These are phyloP conservation scores for Bombardia bombarda DNA, from an alignment of 495 filamentous ascomycete species.

Conservation along the genomic window DNA sequence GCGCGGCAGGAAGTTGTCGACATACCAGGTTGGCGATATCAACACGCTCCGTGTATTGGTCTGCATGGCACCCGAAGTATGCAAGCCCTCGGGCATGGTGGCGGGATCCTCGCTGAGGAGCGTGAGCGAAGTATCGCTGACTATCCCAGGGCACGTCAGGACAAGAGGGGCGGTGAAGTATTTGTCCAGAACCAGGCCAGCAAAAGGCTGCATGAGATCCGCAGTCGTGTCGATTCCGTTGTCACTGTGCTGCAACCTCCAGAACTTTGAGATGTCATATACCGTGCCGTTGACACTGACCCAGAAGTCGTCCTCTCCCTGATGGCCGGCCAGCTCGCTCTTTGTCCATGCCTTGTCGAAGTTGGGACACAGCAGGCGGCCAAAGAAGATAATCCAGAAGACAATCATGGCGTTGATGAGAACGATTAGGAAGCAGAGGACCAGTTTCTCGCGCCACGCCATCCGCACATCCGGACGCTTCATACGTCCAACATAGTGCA, in stretches of 20 bases:
- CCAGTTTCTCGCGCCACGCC: slow-evolving; percentile 93
- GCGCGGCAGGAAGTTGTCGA: slow-evolving; percentile 59
- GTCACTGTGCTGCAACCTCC: slow-evolving; percentile 74
- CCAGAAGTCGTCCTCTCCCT: slow-evolving; percentile 68
- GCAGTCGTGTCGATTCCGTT: slow-evolving; percentile 47
- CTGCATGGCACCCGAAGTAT: slow-evolving; percentile 58
- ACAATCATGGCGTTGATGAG: slow-evolving; percentile 77
- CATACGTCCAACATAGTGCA: slow-evolving; percentile 84
- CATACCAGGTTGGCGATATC: slow-evolving; percentile 66
- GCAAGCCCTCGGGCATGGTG: slow-evolving; percentile 32
- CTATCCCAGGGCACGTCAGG: slow-evolving; percentile 62
- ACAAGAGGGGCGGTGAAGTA: slow-evolving; percentile 79
- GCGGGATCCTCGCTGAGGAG: slow-evolving; percentile 59
- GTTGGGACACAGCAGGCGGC: slow-evolving; percentile 78
- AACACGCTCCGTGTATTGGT: slow-evolving; percentile 47
- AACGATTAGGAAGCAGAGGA: slow-evolving; percentile 71
- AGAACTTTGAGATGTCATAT: slow-evolving; percentile 88
- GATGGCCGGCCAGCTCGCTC: slow-evolving; percentile 63
- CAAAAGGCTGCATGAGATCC: slow-evolving; percentile 66
- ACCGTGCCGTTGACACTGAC: slow-evolving; percentile 84
- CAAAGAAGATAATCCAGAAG: slow-evolving; percentile 89
- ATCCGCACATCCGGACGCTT: slow-evolving; percentile 93
- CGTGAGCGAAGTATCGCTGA: slow-evolving; percentile 39
- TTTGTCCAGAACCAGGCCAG: slow-evolving; percentile 67
- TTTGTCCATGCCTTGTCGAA: slow-evolving; percentile 83